Percentiles rank a stretch among this genome's conserved stretches.
Conservation (phyloP, 2,329 filamentous ascomycete genomes). For the Pestalotiopsis sp. region DNA sequence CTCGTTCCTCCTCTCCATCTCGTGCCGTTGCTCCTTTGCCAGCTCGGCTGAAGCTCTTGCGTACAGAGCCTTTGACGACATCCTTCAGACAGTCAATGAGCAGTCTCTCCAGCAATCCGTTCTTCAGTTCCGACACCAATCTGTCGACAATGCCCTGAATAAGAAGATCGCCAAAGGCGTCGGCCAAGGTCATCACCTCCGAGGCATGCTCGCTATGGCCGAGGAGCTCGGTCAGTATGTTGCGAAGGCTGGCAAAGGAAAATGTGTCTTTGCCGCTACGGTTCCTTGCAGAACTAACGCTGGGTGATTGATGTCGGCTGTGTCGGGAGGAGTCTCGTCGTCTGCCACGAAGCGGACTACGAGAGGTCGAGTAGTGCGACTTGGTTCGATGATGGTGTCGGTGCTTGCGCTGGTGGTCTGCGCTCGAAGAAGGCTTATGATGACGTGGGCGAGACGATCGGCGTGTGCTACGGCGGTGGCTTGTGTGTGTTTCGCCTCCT, state of each 20-base stretch:
- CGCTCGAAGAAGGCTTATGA: not conserved
- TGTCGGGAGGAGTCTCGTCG: not conserved
- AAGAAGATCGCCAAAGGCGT: conserved; percentile 11
- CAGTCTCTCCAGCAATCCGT: conserved; percentile 13
- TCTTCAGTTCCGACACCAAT: conserved; percentile 11
- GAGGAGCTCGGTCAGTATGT: conserved; percentile 13
- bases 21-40: not conserved
- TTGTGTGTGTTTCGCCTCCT: not conserved
- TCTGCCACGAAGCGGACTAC: conserved; percentile 1
- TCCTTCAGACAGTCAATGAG: conserved; percentile 14
- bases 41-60: not conserved
- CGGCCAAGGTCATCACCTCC: not conserved
- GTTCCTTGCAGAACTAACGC: not conserved
- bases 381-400: not conserved
- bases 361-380: conserved; percentile 3
- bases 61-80: conserved; percentile 5
- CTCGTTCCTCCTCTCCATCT: not conserved
- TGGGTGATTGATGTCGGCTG: not conserved
- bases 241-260: conserved; percentile 11
- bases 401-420: not conserved
- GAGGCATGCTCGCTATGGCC: conserved; percentile 12
- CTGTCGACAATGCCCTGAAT: conserved; percentile 5
- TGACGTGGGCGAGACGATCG: not conserved
- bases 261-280: not conserved
- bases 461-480: not conserved